Evolutionary conservation across 768 basidiomycete species (phyloP).

Genomic region (Clitopilus passeckerianus): DNA sequence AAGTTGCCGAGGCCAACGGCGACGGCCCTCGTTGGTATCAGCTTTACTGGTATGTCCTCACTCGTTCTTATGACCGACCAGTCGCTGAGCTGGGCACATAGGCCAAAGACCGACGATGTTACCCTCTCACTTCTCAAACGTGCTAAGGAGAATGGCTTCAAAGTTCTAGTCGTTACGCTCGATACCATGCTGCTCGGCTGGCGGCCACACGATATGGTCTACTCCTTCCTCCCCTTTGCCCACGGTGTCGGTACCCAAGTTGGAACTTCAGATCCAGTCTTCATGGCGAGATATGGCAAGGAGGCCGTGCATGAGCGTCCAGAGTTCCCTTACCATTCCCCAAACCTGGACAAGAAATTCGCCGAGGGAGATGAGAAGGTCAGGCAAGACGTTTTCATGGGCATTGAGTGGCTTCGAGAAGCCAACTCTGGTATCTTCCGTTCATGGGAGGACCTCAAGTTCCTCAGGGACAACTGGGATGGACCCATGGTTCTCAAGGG

Average conservation of each 20-base stretch:
- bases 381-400: conserved; percentile 37
- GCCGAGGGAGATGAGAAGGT: conserved; percentile 43
- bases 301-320: conserved; percentile 39
- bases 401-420: conserved; percentile 60
- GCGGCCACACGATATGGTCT: conserved; percentile 71
- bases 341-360: conserved; percentile 34
- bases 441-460: conserved; percentile 67
- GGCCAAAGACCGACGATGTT: conserved; percentile 59
- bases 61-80: neutral
- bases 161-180: conserved; percentile 71
- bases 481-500: conserved; percentile 77
- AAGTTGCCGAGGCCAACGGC: conserved; percentile 68
- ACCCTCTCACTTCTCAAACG: conserved; percentile 62
- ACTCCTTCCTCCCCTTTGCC: conserved; percentile 58
- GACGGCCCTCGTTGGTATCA: conserved; percentile 74
- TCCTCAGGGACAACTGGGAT: conserved; percentile 70
- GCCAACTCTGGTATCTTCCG: conserved; percentile 57
- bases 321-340: conserved; percentile 57
- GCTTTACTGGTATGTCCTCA: conserved; percentile 59
- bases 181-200: conserved; percentile 73
- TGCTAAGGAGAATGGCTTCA: conserved; percentile 62
- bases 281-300: conserved; percentile 56
- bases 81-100: conserved; percentile 15
- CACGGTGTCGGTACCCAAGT: conserved; percentile 66
- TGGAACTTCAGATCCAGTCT: conserved; percentile 71